A percentile compares a stretch with the other conserved stretches of the same genome.
Conservation (phyloP, 768 basidiomycete species). For the Lactarius pseudohatsudake region DNA sequence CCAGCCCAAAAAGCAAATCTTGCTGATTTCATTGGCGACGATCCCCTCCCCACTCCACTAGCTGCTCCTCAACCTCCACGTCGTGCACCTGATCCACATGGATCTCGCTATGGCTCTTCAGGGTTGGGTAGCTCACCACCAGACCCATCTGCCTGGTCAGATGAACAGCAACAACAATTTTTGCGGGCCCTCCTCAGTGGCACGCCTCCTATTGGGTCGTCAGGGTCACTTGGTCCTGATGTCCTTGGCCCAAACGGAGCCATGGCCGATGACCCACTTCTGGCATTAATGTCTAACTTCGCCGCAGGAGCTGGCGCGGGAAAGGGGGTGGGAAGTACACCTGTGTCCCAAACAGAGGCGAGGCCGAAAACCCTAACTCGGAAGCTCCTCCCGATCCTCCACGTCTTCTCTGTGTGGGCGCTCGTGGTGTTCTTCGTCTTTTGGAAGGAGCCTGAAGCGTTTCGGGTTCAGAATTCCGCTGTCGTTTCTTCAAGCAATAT, state of each 20-base stretch:
- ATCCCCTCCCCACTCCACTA: conserved; percentile 35
- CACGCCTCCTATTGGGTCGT: conserved; percentile 10
- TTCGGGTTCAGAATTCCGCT: conserved; percentile 40
- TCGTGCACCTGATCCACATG: conserved; percentile 32
- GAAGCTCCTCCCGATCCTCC: conserved; percentile 63
- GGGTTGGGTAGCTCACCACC: conserved; percentile 35
- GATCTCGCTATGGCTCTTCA: conserved; percentile 30
- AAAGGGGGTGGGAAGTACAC: conserved; percentile 7
- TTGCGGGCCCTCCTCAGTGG: conserved; percentile 60
- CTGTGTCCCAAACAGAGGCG: conserved; percentile 22
- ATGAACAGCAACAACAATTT: conserved; percentile 68
- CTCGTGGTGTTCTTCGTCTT: conserved; percentile 68
- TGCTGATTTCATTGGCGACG: conserved; percentile 41
- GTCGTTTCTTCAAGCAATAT: conserved; percentile 36
- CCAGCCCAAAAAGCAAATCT: conserved; percentile 34
- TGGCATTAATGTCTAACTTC: conserved; percentile 37
- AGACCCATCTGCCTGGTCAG: conserved; percentile 62
- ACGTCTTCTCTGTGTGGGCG: conserved; percentile 61
- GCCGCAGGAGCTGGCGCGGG: conserved; percentile 23
- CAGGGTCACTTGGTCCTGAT: conserved; percentile 13
- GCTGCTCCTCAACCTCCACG: conserved; percentile 31
- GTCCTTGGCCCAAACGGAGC: not conserved
- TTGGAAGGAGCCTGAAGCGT: conserved; percentile 58
- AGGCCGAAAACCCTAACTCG: conserved; percentile 48
- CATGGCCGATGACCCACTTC: conserved; percentile 35